Evolutionary conservation across 164 flowering plant genomes (phyloP).

Genomic region (Chimonanthus praecox): DNA sequence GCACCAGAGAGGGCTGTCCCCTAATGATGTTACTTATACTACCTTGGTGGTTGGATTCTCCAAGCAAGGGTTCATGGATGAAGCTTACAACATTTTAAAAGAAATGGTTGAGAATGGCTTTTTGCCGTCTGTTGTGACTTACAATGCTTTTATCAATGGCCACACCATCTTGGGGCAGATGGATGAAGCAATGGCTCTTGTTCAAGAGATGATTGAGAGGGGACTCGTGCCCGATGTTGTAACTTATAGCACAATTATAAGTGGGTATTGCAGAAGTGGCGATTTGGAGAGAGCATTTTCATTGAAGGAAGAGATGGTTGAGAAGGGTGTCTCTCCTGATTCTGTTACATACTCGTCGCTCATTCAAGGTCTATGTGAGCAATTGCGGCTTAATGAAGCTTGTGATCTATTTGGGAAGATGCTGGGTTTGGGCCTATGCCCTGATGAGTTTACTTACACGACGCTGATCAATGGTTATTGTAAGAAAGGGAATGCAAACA

Average conservation of each 20-base stretch:
- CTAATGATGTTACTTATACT: constrained; percentile 69
- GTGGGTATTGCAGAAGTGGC: constrained; percentile 47
- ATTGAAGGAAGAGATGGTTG: constrained; percentile 51
- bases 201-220: constrained; percentile 44
- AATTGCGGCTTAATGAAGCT: constrained; percentile 52
- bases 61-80: constrained; percentile 59
- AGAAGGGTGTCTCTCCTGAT: constrained; percentile 62
- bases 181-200: constrained; percentile 47
- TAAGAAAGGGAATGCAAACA: constrained; percentile 49
- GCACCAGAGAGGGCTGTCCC: constrained; percentile 54
- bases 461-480: constrained; percentile 72
- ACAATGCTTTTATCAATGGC: constrained; percentile 71
- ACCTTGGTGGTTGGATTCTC: constrained; percentile 77
- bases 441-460: constrained; percentile 77
- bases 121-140: constrained; percentile 61
- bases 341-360: constrained; percentile 61
- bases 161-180: constrained; percentile 53
- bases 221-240: constrained; percentile 71
- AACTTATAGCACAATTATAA: constrained; percentile 64
- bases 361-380: constrained; percentile 73
- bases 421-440: constrained; percentile 45
- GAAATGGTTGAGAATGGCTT: constrained; percentile 60
- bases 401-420: constrained; percentile 64
- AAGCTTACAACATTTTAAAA: constrained; percentile 43
- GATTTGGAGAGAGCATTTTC: constrained; percentile 59